Evolutionary conservation across 2,329 filamentous ascomycete species (phyloP), one percentile per base, ranked within the genome.

Genomic region (Pestalotiopsis sp.): DNA sequence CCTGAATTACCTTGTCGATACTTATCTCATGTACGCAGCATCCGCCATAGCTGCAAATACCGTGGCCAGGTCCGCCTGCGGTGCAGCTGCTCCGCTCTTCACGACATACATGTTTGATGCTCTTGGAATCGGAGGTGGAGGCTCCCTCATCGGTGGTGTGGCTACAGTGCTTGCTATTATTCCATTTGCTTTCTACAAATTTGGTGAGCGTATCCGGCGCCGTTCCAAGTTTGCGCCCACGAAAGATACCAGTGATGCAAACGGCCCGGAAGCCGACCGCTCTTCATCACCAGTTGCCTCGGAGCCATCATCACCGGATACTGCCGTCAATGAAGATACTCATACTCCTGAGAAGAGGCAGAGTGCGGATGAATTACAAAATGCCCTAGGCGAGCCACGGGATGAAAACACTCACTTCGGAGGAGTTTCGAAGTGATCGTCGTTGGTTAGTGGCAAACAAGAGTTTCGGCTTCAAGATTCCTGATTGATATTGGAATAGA

Each of bases 41-140:
- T 86, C 84, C 3, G 91, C 89, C 2, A 86, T 91, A 6, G 90
- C 91, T 0, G 89, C 90, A 2, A 91, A 86, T 71, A 90, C 90
- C 0, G 85, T 92, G 2, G 78, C 89, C 9, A 81, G 90, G 2
- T 85, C 82, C 0, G 79, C 89, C 0, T 82, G 89, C 31, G 90
- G 88, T 13, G 89, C 87, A 0, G 81, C 88, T 2, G 81, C 91
- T 0, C 90, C 90, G 0, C 80, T 92, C 3, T 86, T 86, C 58
- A 90, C 87, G 0, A 77, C 85, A 9, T 81, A 84, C 61, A 89
- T 92, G 87, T 92, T 91, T 73, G 78, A 83, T n/a, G 80, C 82
- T 2, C 78, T 92, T 1, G 90, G 90, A 0, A 75, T 91, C 2
- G 90, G 90, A 0, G 90, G 89, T 78, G 90, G 89, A 13, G 81